A percentile compares a stretch with the other conserved stretches of the same genome.
Evolutionary conservation across 352 stramenopile species (phyloP).

Genomic region (Globisporangium emineosum): DNA sequence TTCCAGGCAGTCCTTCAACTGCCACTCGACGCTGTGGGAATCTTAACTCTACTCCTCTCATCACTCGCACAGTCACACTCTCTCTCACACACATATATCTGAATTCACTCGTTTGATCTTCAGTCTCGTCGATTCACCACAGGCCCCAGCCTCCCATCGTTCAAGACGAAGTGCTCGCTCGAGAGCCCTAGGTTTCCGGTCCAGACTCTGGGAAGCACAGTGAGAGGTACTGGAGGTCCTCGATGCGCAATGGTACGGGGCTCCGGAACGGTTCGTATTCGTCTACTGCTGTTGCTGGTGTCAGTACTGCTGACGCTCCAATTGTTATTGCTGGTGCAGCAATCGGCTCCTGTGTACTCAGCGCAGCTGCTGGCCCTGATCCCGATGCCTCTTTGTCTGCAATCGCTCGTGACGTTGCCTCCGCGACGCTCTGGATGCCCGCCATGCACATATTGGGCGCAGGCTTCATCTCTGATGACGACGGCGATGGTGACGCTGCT

Average conservation of each 20-base stretch:
- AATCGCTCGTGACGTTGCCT: neutral
- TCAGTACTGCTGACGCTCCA: neutral
- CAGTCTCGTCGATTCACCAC: neutral
- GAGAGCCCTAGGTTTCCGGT: neutral
- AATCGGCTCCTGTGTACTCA: neutral
- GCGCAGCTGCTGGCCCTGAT: neutral
- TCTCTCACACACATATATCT: too few relatives aligned
- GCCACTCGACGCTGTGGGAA: neutral
- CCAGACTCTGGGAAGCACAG: slow-evolving; percentile 1
- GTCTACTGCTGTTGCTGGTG: neutral
- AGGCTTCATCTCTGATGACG: neutral
- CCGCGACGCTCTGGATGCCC: slow-evolving; percentile 8
- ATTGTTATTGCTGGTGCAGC: neutral
- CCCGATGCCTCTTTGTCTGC: neutral
- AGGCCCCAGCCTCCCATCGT: neutral
- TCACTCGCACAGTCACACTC: too few relatives aligned
- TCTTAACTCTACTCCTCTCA: neutral
- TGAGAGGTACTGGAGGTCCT: slow-evolving; percentile 35
- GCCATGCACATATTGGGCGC: slow-evolving; percentile 14
- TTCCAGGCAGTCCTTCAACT: neutral
- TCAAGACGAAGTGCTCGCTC: too few relatives aligned
- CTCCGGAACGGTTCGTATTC: slow-evolving; percentile 39
- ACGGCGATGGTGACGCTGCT: slow-evolving; percentile 6
- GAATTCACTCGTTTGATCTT: neutral
- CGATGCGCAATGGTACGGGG: slow-evolving; percentile 32